Conservation (phyloP, 2,329 filamentous ascomycete genomes). For the Alternaria ventricosa region DNA sequence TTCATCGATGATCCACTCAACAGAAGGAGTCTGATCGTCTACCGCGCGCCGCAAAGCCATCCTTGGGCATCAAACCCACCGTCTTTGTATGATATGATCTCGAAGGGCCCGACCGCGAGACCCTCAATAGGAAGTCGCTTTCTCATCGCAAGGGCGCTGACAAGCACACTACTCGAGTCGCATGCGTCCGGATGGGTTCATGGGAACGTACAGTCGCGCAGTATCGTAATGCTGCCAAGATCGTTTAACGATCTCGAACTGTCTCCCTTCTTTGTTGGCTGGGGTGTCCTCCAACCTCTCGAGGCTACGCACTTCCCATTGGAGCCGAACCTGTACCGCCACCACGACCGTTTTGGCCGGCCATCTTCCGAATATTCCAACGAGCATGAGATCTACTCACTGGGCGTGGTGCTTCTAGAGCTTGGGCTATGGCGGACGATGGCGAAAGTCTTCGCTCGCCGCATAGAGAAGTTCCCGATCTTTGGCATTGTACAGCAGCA, state of each 20-base stretch:
- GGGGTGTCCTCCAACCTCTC: slow-evolving; percentile 14
- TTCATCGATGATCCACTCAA: slow-evolving; percentile 22
- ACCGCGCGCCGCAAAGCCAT: slow-evolving; percentile 16
- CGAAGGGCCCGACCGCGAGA: slow-evolving; percentile 8
- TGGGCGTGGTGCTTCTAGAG: slow-evolving; percentile 62
- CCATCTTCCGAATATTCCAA: slow-evolving; percentile 52
- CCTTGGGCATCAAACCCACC: slow-evolving; percentile 18
- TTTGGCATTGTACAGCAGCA: slow-evolving; percentile 10
- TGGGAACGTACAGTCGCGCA: slow-evolving; percentile 18
- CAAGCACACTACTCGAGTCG: slow-evolving; percentile 13
- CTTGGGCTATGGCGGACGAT: slow-evolving; percentile 55
- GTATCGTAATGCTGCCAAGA: slow-evolving; percentile 15
- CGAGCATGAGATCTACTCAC: slow-evolving; percentile 63
- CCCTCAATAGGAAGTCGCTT: slow-evolving; percentile 13
- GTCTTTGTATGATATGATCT: slow-evolving; percentile 14
- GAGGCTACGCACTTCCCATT: slow-evolving; percentile 6
- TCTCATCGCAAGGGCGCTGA: slow-evolving; percentile 9
- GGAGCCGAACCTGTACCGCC: slow-evolving; percentile 56
- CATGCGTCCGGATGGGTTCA: slow-evolving; percentile 20
- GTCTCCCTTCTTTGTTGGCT: slow-evolving; percentile 20
- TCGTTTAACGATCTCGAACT: slow-evolving; percentile 12
- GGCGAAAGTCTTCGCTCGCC: slow-evolving; percentile 15
- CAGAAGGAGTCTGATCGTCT: slow-evolving; percentile 15
- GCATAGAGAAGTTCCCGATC: slow-evolving; percentile 12
- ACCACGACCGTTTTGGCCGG: slow-evolving; percentile 56